These are phyloP conservation scores for Cadophora sp. DNA, from an alignment of 2,329 filamentous ascomycete genomes.

Conservation along the genomic window DNA sequence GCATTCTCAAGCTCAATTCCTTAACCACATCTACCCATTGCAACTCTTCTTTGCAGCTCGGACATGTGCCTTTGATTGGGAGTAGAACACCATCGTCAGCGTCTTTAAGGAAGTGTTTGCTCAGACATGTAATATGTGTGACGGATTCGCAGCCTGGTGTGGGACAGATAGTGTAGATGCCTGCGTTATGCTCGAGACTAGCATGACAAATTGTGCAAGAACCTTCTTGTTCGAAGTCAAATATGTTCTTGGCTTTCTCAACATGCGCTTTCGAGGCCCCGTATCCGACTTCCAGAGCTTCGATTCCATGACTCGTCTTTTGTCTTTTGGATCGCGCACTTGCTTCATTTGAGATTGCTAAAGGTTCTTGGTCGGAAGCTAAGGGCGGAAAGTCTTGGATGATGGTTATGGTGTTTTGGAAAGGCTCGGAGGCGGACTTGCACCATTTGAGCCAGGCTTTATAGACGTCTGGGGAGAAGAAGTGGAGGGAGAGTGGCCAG, in stretches of 20 bases:
- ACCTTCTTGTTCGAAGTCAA: conserved; percentile 62
- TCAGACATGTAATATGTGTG: conserved; percentile 67
- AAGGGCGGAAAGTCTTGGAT: conserved; percentile 36
- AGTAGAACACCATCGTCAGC: conserved; percentile 55
- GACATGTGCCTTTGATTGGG: conserved; percentile 74
- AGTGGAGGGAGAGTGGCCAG: conserved; percentile 84
- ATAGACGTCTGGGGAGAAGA: conserved; percentile 76
- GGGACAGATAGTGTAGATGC: conserved; percentile 64
- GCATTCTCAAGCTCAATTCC: conserved; percentile 76
- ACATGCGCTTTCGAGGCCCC: conserved; percentile 58
- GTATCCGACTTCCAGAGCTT: conserved; percentile 63
- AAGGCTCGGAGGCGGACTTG: conserved; percentile 44
- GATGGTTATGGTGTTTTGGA: conserved; percentile 36
- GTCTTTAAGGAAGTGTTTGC: conserved; percentile 55
- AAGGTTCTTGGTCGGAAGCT: neutral
- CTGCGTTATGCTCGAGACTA: conserved; percentile 53
- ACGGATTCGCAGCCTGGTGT: conserved; percentile 60
- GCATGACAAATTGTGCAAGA: conserved; percentile 60
- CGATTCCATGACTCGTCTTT: conserved; percentile 53
- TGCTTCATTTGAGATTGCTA: conserved; percentile 5
- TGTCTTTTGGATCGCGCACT: conserved; percentile 23
- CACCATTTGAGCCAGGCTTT: conserved; percentile 70
- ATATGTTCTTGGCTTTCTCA: conserved; percentile 59
- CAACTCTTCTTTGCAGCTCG: conserved; percentile 66
- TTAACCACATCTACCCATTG: conserved; percentile 82